Conservation (phyloP, 192 early-diverging fungal genomes). For the Coemansia pectinata region DNA sequence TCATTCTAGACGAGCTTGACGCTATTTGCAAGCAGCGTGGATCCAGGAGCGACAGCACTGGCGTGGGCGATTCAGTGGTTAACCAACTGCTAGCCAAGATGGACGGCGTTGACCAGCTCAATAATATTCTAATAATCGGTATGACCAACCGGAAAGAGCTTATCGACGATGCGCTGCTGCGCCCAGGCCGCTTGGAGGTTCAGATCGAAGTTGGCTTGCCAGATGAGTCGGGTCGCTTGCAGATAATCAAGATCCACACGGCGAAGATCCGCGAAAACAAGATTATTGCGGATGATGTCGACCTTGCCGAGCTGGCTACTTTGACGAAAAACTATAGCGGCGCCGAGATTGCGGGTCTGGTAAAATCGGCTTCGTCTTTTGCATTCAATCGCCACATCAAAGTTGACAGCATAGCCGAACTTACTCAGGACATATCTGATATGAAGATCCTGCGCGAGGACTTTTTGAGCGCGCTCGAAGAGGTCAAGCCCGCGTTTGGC, state of each 20-base stretch:
- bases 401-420: slow-evolving; percentile 80
- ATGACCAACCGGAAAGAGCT: slow-evolving; percentile 99
- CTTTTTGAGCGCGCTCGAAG: slow-evolving; percentile 86
- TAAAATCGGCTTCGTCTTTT: slow-evolving; percentile 91
- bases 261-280: slow-evolving; percentile 76
- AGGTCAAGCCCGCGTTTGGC: slow-evolving; percentile 94
- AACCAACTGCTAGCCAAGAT: slow-evolving; percentile 98
- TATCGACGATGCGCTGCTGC: slow-evolving; percentile 96
- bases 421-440: slow-evolving; percentile 82
- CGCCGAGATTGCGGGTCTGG: slow-evolving; percentile 93
- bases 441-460: slow-evolving; percentile 86
- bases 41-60: slow-evolving; percentile 85
- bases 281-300: slow-evolving; percentile 79
- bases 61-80: slow-evolving; percentile 95
- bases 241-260: slow-evolving; percentile 97
- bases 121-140: slow-evolving; percentile 97
- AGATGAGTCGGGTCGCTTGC: slow-evolving; percentile 87
- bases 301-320: slow-evolving; percentile 78
- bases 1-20: slow-evolving; percentile 99
- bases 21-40: slow-evolving; percentile 99
- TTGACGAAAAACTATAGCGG: slow-evolving; percentile 97
- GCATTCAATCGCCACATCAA: slow-evolving; percentile 96
- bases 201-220: slow-evolving; percentile 96
- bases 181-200: slow-evolving; percentile 94
- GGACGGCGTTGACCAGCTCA: slow-evolving; percentile 98